A percentile compares a stretch with the other conserved stretches of the same genome.
phyloP scores from a whole-genome alignment of 306 rosid genomes.

The Quercus engelmannii region DNA sequence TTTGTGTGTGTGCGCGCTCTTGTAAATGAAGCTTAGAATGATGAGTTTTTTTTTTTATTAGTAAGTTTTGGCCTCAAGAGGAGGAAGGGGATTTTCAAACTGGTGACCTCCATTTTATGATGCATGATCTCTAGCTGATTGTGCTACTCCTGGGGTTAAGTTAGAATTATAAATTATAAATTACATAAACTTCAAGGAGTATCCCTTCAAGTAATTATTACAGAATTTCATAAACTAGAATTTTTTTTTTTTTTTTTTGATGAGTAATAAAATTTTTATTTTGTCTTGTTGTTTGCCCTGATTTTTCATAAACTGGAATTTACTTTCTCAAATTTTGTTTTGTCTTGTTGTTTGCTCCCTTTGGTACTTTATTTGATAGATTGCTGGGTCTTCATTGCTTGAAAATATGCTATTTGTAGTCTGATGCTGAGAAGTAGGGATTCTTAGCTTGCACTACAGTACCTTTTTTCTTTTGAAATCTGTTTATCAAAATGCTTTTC shows the following conservation, averaged over 20 bases:
- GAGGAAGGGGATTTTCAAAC: no score
- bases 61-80: no score
- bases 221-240: background rate
- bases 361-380: background rate
- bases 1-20: no score
- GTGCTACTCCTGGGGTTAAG: background rate
- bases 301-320: background rate
- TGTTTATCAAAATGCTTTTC: background rate
- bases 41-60: no score
- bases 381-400: background rate
- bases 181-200: background rate
- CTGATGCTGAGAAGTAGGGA: no score
- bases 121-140: no score
- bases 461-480: background rate
- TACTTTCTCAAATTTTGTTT: background rate
- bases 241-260: no score
- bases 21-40: background rate
- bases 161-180: background rate
- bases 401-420: background rate
- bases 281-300: no score
- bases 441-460: background rate
- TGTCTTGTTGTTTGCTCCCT: background rate
- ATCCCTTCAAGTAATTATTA: background rate
- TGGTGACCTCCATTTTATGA: no score
- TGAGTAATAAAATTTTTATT: no score